Conservation (phyloP, 2,329 filamentous ascomycete genomes). For the Scedosporium minutisporum region DNA sequence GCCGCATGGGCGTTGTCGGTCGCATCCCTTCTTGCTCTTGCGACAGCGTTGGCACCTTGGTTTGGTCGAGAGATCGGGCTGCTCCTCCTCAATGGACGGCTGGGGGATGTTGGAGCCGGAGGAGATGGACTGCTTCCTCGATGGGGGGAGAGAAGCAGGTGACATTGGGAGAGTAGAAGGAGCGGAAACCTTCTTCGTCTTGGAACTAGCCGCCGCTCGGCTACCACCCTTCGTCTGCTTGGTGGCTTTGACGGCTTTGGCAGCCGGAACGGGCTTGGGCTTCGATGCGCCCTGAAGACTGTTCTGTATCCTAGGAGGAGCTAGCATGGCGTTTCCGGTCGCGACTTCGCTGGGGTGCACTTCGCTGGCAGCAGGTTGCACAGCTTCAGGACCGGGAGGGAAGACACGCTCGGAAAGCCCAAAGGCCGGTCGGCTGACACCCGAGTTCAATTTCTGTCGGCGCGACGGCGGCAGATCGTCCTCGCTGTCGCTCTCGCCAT, state of each 20-base stretch:
- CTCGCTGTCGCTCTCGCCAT: constrained; percentile 60
- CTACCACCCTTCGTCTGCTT: constrained; percentile 23
- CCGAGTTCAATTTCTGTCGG: constrained; percentile 44
- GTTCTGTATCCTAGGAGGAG: constrained; percentile 29
- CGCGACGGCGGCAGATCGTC: constrained; percentile 49
- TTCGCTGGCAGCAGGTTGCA: constrained; percentile 26
- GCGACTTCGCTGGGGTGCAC: constrained; percentile 29
- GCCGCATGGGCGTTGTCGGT: constrained; percentile 89
- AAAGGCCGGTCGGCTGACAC: constrained; percentile 33
- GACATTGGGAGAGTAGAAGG: constrained; percentile 43
- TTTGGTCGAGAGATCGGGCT: constrained; percentile 89
- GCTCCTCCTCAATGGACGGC: constrained; percentile 59
- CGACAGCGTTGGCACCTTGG: constrained; percentile 95
- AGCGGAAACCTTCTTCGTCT: constrained; percentile 41
- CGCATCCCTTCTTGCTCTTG: constrained; percentile 99
- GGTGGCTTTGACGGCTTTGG: constrained; percentile 33
- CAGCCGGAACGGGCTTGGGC: constrained; percentile 27
- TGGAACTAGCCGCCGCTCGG: constrained; percentile 27
- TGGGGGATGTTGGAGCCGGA: constrained; percentile 38
- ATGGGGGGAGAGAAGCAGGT: constrained; percentile 57
- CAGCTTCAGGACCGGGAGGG: constrained; percentile 19
- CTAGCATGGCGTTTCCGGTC: constrained; percentile 20
- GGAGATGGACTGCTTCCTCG: constrained; percentile 66
- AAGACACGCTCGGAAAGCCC: constrained; percentile 44
- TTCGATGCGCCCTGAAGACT: constrained; percentile 20